Base-by-base conservation (phyloP, 805 yeast species). In the Starmerella riodocensis region DNA sequence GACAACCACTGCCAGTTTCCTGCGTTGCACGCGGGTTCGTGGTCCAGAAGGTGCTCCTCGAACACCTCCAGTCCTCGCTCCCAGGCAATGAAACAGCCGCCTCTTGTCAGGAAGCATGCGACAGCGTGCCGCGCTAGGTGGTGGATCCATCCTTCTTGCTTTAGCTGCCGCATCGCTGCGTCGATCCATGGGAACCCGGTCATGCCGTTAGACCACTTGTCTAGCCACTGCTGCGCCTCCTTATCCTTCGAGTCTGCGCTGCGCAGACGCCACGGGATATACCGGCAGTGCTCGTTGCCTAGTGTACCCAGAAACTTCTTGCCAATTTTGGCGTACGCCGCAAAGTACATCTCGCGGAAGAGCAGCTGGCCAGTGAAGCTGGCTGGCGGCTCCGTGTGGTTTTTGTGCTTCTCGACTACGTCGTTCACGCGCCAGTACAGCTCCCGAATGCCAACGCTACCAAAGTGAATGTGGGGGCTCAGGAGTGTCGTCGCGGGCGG, bases 121-220 rank as follows among this genome's bases (percentile, higher is more conserved):
- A 32, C 26, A 8, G 34, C 34, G 16, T 32, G 34, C 16, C 34
- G 28, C 29, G 34, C 34, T 11, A 32, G 34, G 14, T 32, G 34
- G 26, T 32, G 34, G 26, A 32, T 32, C 34, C 34, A 32, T 11
- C 34, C 34, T 32, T 32, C 34, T 17, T 32, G 12, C 14, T n/a
- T 32, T 11, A 32, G 26, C 29, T 32, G 34, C 26, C 34, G 9
- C 34, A 32, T 32, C 14, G 34, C 34, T 8, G 34, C 34, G 14
- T 32, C 34, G 7, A 32, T 32, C 34, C 34, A 32, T 12, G 34
- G 34, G 34, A 32, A 32, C n/a, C 34, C 34, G 7, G 34, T 32
- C 26, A 9, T 11, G 11, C 34, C 34, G 7, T 32, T 8, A 8
- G 34, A 11, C 34, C 34, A 32, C 17, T 32, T 32, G n/a, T 32